Evolutionary conservation across 306 rosid species (phyloP).

Genomic region (Cicer cuneatum): DNA sequence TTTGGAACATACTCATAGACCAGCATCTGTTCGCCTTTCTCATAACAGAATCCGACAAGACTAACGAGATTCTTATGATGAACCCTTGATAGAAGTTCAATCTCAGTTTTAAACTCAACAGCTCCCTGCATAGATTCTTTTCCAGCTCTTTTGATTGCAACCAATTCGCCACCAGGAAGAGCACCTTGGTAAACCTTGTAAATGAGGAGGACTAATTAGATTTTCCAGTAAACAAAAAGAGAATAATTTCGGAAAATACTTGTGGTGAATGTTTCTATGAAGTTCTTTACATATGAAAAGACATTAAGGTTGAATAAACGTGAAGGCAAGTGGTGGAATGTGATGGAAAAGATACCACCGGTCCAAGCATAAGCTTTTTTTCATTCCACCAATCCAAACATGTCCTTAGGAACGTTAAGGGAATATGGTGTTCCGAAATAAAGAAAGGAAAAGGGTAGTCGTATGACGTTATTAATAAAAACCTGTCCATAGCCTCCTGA

Average conservation of each 20-base stretch:
- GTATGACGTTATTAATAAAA: slow-evolving; percentile 14
- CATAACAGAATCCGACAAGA: slow-evolving; percentile 81
- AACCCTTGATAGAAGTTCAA: slow-evolving; percentile 87
- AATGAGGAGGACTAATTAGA: slow-evolving; percentile 44
- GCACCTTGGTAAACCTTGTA: slow-evolving; percentile 67
- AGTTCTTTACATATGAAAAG: slow-evolving; percentile 21
- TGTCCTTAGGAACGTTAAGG: slow-evolving; percentile 17
- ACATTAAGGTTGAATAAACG: neutral
- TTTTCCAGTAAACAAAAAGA: slow-evolving; percentile 17
- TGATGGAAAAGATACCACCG: neutral
- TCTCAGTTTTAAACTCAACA: slow-evolving; percentile 78
- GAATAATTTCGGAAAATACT: slow-evolving; percentile 16
- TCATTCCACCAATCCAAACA: neutral
- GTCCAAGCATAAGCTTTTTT: neutral
- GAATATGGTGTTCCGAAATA: neutral
- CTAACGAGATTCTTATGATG: slow-evolving; percentile 84
- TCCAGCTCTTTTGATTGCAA: slow-evolving; percentile 78
- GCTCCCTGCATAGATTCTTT: slow-evolving; percentile 75
- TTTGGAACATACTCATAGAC: slow-evolving; percentile 78
- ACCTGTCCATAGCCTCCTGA: slow-evolving; percentile 92
- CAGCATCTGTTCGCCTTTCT: slow-evolving; percentile 84
- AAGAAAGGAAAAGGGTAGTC: neutral
- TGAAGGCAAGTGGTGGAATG: neutral
- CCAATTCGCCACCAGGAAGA: slow-evolving; percentile 63
- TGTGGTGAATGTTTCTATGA: slow-evolving; percentile 14